Evolutionary conservation across 169 alveolate species (phyloP), one percentile per base, ranked within the genome.

Genomic region (Cystoisospora suis): DNA sequence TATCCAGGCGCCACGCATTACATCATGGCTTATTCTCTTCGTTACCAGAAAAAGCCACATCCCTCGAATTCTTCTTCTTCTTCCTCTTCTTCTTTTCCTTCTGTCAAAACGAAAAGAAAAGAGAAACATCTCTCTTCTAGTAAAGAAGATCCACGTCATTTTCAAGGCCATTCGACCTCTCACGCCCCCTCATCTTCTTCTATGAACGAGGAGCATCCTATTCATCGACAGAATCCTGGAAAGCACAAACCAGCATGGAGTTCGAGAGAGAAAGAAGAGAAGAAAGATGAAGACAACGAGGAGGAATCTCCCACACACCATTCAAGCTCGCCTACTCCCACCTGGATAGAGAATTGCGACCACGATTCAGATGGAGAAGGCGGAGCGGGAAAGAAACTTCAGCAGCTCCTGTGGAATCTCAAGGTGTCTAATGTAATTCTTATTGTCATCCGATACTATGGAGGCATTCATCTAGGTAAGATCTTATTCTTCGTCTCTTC

Each of bases 331-430:
- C 27, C 70, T 58, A 27, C n/a, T 27, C 27, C 27, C n/a, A 9
- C 1, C 5, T 77, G n/a, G 42, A 77, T 77, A 4, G 69, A 81
- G 12, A 81, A 38, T 75, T 81, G 53, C 47, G 89, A 81, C 20
- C 89, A 81, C 53, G 89, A 81, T 34, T 81, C 89, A 32, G 89
- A 81, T 44, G 89, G 89, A 34, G 89, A 81, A 42, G 34, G 59
- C 72, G 53, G 40, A 7, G 89, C 89, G 1, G 89, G 89, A 3
- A 6, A 44, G 29, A 81, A 81, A 15, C 46, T 81, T 23, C 89
- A 81, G 89, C 47, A 47, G 53, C 79, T 81, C 47, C 65, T 81
- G 5, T 45, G 38, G 49, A 40, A 38, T 17, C 79, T 81, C 56
- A 81, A 81, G 34, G 89, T 40, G 53, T 6, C 20, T 1, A 81